phyloP scores from a whole-genome alignment of 2,329 filamentous ascomycete genomes.

The Pyrenochaeta sp. region DNA sequence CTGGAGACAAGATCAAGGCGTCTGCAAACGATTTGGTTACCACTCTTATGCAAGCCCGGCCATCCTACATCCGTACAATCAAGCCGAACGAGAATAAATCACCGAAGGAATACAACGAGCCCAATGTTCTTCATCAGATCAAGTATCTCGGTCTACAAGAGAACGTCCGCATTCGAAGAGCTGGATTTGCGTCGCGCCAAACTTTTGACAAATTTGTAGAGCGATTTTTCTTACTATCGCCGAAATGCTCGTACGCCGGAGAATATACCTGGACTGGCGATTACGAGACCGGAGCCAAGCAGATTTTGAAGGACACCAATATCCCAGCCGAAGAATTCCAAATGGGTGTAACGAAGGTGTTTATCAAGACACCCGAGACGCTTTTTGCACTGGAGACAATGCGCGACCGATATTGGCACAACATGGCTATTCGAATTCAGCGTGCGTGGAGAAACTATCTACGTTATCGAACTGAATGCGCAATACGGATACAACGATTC shows the following conservation, averaged over 20 bases:
- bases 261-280: constrained; percentile 97
- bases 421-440: constrained; percentile 98
- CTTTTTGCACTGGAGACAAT: constrained; percentile 96
- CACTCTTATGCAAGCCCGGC: constrained; percentile 95
- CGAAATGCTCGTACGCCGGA: constrained; percentile 93
- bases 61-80: constrained; percentile 98
- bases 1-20: constrained; percentile 93
- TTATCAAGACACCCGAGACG: constrained; percentile 97
- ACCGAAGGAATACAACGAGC: constrained; percentile 86
- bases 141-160: constrained; percentile 99
- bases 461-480: constrained; percentile 89
- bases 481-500: constrained; percentile 91
- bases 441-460: constrained; percentile 97
- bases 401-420: constrained; percentile 98
- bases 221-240: constrained; percentile 93
- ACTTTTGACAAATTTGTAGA: constrained; percentile 98
- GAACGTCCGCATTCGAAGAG: constrained; percentile 95
- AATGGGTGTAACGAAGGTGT: constrained; percentile 95
- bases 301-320: constrained; percentile 95
- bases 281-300: constrained; percentile 83
- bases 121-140: constrained; percentile 96
- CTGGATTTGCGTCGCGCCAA: constrained; percentile 95
- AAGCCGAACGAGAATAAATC: constrained; percentile 99
- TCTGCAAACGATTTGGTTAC: constrained; percentile 95
- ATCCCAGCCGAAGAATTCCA: constrained; percentile 97